Evolutionary conservation across 1,284 basidiomycete genomes (phyloP).

Genomic region (Ceratorhiza oryzae-sativae): DNA sequence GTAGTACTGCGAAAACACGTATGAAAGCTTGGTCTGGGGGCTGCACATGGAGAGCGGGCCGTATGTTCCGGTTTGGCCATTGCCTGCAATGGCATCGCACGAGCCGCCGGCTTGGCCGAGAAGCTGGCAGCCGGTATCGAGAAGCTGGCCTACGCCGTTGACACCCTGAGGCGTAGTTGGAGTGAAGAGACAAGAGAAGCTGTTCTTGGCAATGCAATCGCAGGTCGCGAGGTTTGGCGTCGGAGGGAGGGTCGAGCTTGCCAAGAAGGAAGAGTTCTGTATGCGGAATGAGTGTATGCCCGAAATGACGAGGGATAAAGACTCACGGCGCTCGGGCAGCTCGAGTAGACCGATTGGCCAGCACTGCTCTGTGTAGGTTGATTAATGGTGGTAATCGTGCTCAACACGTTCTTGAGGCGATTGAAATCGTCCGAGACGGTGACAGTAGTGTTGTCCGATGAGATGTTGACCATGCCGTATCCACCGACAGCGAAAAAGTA

Average conservation of each 20-base stretch:
- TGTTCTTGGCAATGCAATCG: constrained; percentile 68
- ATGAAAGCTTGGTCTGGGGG: constrained; percentile 81
- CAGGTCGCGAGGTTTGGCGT: constrained; percentile 86
- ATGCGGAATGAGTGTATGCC: neutral
- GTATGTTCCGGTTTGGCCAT: constrained; percentile 78
- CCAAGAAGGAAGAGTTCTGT: constrained; percentile 59
- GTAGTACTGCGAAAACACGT: constrained; percentile 83
- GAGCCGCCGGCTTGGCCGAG: constrained; percentile 66
- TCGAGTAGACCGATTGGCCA: constrained; percentile 62
- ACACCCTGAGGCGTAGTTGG: constrained; percentile 70
- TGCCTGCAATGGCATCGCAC: constrained; percentile 73
- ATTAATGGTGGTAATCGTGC: constrained; percentile 65
- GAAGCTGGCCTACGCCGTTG: constrained; percentile 67
- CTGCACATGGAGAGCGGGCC: constrained; percentile 78
- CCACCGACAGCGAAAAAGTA: constrained; percentile 82
- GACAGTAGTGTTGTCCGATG: constrained; percentile 65
- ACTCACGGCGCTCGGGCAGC: constrained; percentile 64
- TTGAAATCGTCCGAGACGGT: constrained; percentile 72
- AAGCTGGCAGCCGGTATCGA: constrained; percentile 72
- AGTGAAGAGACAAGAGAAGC: constrained; percentile 75
- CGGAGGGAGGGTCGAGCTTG: constrained; percentile 74
- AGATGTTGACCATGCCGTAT: constrained; percentile 86
- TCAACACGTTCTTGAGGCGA: constrained; percentile 69
- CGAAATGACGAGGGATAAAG: neutral
- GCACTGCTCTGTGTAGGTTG: constrained; percentile 65